Percentiles rank a stretch among this genome's conserved stretches.
Evolutionary conservation across 176 grass and related monocot genomes (phyloP).

Genomic region (Themeda triandra): DNA sequence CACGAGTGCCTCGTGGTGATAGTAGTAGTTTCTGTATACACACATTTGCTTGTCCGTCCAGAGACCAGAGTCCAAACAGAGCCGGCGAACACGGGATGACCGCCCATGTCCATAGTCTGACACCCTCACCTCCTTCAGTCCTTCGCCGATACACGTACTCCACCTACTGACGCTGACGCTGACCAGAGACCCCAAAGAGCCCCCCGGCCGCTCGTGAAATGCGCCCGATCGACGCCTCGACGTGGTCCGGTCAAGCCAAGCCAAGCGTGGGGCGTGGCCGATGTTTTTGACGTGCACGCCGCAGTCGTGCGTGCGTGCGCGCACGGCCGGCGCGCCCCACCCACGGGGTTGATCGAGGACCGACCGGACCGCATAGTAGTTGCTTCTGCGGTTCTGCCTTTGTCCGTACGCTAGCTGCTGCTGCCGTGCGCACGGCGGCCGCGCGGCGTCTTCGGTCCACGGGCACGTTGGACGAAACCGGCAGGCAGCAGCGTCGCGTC

Average conservation of each 20-base stretch:
- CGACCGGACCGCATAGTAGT: neutral
- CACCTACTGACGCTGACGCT: too few species aligned
- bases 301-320: neutral
- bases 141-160: too few species aligned
- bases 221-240: neutral
- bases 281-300: slow-evolving; percentile 27
- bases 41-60: neutral
- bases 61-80: neutral
- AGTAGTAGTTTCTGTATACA: too few species aligned
- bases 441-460: slow-evolving; percentile 10
- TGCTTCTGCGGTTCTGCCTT: too few species aligned
- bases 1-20: too few species aligned
- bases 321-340: neutral
- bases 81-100: neutral
- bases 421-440: neutral
- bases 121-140: too few species aligned
- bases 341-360: neutral
- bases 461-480: slow-evolving; percentile 9
- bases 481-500: neutral
- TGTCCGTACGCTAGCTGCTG: neutral
- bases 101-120: too few species aligned
- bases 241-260: slow-evolving; percentile 1
- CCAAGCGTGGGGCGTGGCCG: neutral
- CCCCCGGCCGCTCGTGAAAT: neutral
- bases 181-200: too few species aligned